Conservation (phyloP, 495 filamentous ascomycete species). For the Glarea lozoyensis region DNA sequence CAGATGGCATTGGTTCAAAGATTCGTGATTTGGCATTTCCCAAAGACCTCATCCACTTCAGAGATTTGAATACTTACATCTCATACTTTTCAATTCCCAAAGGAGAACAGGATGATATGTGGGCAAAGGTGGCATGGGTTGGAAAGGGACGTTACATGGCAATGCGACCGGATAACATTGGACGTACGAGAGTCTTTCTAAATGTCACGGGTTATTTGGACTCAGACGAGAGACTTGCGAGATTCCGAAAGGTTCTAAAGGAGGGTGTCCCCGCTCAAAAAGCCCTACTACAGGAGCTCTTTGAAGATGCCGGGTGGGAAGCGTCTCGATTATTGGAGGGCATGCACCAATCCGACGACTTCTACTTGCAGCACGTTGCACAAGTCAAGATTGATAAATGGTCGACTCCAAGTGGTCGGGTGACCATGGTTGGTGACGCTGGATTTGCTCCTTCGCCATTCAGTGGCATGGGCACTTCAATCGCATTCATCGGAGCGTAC, state of each 20-base stretch:
- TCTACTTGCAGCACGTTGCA: slow-evolving; percentile 28
- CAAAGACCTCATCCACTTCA: not conserved
- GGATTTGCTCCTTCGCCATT: slow-evolving; percentile 25
- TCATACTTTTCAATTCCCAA: not conserved
- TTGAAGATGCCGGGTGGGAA: slow-evolving; percentile 37
- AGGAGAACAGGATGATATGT: not conserved
- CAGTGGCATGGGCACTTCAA: slow-evolving; percentile 42
- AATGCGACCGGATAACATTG: not conserved
- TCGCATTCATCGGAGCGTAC: slow-evolving; percentile 40
- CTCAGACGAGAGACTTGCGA: not conserved
- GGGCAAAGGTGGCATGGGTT: not conserved
- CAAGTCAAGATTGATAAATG: slow-evolving; percentile 34
- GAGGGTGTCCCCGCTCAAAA: not conserved
- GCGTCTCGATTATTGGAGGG: slow-evolving; percentile 25
- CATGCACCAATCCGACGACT: slow-evolving; percentile 35
- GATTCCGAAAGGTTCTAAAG: not conserved
- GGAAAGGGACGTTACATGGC: not conserved
- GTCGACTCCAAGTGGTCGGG: slow-evolving; percentile 23
- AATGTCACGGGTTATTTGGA: not conserved
- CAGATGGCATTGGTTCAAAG: slow-evolving; percentile 37
- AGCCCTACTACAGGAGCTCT: slow-evolving; percentile 26
- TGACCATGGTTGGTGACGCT: slow-evolving; percentile 20
- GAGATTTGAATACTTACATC: not conserved
- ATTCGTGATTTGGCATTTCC: slow-evolving; percentile 19
- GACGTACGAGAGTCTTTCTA: not conserved